phyloP scores from a whole-genome alignment of 768 basidiomycete genomes.

The Phylloporus scabripes region DNA sequence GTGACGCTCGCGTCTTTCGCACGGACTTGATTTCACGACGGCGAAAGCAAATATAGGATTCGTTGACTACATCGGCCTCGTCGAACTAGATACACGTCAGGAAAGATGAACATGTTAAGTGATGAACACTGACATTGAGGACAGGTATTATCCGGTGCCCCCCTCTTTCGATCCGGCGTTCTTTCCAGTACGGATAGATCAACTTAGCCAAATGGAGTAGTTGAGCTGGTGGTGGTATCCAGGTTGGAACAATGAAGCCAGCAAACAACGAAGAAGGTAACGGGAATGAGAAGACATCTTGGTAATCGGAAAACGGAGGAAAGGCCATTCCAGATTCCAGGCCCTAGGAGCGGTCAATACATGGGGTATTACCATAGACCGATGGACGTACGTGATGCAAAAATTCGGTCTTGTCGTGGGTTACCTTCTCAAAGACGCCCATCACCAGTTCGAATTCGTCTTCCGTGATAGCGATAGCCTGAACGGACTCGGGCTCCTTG shows the following conservation, averaged over 20 bases:
- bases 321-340: constrained; percentile 64
- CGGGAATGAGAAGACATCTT: constrained; percentile 57
- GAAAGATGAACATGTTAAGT: background rate
- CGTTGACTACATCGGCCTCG: constrained; percentile 43
- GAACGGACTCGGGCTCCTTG: constrained; percentile 69
- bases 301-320: constrained; percentile 69
- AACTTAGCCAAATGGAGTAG: constrained; percentile 65
- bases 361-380: background rate
- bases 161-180: constrained; percentile 69
- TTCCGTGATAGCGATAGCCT: constrained; percentile 68
- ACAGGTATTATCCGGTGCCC: constrained; percentile 84
- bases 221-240: constrained; percentile 58
- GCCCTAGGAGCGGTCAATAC: constrained; percentile 34
- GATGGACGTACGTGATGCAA: constrained; percentile 70
- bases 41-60: constrained; percentile 97
- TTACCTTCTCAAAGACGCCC: constrained; percentile 88
- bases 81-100: constrained; percentile 51
- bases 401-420: constrained; percentile 83
- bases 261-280: constrained; percentile 64
- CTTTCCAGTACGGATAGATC: constrained; percentile 88
- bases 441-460: constrained; percentile 95
- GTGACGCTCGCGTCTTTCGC: constrained; percentile 90
- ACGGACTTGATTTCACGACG: constrained; percentile 90
- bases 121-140: constrained; percentile 63
- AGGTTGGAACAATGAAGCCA: constrained; percentile 57